Percentiles rank a stretch among this genome's conserved stretches.
Conservation (phyloP, 169 alveolate species). For the Amoebophrya sp. region DNA sequence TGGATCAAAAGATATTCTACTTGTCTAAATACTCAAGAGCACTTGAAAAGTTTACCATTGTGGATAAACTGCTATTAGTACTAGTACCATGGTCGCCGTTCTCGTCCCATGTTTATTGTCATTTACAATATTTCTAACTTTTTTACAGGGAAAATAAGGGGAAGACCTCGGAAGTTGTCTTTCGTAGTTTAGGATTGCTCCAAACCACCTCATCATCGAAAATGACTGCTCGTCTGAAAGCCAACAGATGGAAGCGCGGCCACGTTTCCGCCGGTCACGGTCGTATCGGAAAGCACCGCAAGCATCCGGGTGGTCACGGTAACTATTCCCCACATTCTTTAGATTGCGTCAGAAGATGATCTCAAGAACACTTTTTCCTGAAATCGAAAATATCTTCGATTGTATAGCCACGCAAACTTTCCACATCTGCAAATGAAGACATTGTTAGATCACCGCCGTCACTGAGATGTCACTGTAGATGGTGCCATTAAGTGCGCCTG, state of each 20-base stretch:
- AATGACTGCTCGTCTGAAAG: slow-evolving; percentile 79
- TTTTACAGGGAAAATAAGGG: too few species aligned
- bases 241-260: slow-evolving; percentile 92
- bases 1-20: too few species aligned
- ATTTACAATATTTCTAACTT: neutral
- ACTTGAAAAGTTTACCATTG: neutral
- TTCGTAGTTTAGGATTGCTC: neutral
- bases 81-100: neutral
- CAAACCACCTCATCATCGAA: neutral
- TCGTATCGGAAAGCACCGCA: slow-evolving; percentile 96
- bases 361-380: too few species aligned
- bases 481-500: too few species aligned
- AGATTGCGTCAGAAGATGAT: too few species aligned
- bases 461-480: too few species aligned
- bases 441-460: too few species aligned
- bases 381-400: too few species aligned
- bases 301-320: slow-evolving; percentile 98
- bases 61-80: neutral
- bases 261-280: slow-evolving; percentile 97
- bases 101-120: neutral
- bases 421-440: too few species aligned
- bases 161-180: neutral
- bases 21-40: too few species aligned
- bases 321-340: neutral
- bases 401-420: too few species aligned